Evolutionary conservation across 176 grass and related monocot genomes (phyloP).

Genomic region (Pontederia crassipes): DNA sequence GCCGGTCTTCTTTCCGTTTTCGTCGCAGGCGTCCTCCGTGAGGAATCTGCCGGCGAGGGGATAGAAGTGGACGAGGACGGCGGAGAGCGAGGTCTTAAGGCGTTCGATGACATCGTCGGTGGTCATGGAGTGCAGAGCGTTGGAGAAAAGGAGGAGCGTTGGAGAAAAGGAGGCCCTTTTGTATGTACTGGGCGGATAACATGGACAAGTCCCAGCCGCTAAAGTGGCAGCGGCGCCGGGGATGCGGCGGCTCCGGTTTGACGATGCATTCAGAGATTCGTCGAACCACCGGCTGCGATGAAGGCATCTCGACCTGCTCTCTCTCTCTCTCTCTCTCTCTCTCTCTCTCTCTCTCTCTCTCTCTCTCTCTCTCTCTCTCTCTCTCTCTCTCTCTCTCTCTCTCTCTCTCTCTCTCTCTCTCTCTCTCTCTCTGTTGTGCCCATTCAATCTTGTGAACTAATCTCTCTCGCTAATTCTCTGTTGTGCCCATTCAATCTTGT

Average conservation of each 20-base stretch:
- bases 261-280: constrained; percentile 18
- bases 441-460: too few relatives aligned
- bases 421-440: too few relatives aligned
- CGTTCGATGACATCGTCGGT: background rate
- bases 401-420: too few relatives aligned
- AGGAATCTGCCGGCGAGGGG: constrained; percentile 17
- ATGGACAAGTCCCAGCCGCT: constrained; percentile 30
- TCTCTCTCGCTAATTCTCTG: too few relatives aligned
- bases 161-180: constrained; percentile 63
- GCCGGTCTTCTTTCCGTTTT: background rate
- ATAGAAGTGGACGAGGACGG: background rate
- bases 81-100: constrained; percentile 3
- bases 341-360: too few relatives aligned
- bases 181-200: constrained; percentile 42
- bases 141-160: constrained; percentile 35
- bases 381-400: too few relatives aligned
- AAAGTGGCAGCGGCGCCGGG: constrained; percentile 11
- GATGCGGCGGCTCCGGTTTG: constrained; percentile 9
- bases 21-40: background rate
- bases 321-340: too few relatives aligned
- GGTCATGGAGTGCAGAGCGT: background rate
- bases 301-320: background rate
- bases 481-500: too few relatives aligned
- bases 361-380: too few relatives aligned
- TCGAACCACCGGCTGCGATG: constrained; percentile 1